phyloP scores from a whole-genome alignment of 352 stramenopile species.

The Phytophthora gonapodyides region DNA sequence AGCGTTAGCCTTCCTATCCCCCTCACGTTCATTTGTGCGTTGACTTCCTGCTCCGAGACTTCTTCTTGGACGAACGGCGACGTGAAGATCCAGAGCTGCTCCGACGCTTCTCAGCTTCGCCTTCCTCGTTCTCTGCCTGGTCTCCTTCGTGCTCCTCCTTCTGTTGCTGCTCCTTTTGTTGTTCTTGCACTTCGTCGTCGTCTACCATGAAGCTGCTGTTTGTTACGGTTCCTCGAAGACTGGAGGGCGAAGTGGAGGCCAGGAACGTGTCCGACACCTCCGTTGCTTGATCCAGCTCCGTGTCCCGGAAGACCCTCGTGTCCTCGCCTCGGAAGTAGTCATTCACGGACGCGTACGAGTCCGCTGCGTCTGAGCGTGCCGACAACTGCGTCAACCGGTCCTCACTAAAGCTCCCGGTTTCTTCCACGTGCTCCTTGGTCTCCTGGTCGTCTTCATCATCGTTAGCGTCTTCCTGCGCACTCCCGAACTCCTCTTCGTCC shows the following conservation, averaged over 20 bases:
- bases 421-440: slow-evolving; percentile 9
- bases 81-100: slow-evolving; percentile 17
- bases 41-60: slow-evolving; percentile 26
- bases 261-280: slow-evolving; percentile 28
- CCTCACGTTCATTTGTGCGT: slow-evolving; percentile 11
- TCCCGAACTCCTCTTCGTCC: slow-evolving; percentile 37
- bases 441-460: slow-evolving; percentile 33
- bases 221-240: slow-evolving; percentile 8
- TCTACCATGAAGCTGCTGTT: slow-evolving; percentile 32
- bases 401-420: slow-evolving; percentile 2
- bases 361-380: slow-evolving; percentile 18
- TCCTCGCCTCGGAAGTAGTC: slow-evolving; percentile 17
- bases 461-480: slow-evolving; percentile 29
- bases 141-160: slow-evolving; percentile 21
- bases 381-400: slow-evolving; percentile 28
- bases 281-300: slow-evolving; percentile 26
- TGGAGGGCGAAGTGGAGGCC: slow-evolving; percentile 9
- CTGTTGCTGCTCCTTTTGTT: slow-evolving; percentile 24
- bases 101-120: slow-evolving; percentile 4
- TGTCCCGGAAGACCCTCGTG: slow-evolving; percentile 39
- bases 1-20: not conserved
- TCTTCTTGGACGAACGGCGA: slow-evolving; percentile 30
- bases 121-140: slow-evolving; percentile 7
- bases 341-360: slow-evolving; percentile 40
- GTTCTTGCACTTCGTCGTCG: slow-evolving; percentile 13